Evolutionary conservation across 371 early-diverging fungal species (phyloP).

Genomic region (Umbelopsis sp.): DNA sequence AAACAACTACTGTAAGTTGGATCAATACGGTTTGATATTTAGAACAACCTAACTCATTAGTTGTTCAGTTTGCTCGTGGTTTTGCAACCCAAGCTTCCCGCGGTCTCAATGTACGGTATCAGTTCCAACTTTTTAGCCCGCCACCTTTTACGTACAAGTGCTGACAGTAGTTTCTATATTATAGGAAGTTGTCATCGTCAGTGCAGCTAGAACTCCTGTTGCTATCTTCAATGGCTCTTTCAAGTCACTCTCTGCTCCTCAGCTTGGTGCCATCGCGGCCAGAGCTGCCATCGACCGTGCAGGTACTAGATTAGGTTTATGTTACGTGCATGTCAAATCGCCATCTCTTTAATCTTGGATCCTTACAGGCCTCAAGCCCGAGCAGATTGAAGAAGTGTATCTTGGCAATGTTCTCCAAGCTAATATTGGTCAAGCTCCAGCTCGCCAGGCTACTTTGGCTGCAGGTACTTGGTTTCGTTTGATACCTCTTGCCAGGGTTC

Average conservation of each 20-base stretch:
- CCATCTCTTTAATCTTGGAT: background rate
- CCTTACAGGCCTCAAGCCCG: conserved; percentile 58
- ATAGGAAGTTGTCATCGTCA: conserved; percentile 60
- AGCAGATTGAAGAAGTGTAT: conserved; percentile 84
- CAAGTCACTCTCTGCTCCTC: conserved; percentile 64
- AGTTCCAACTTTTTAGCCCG: background rate
- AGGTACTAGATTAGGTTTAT: conserved; percentile 31
- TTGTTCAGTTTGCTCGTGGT: conserved; percentile 2
- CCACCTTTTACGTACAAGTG: background rate
- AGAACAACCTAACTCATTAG: background rate
- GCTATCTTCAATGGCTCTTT: conserved; percentile 76
- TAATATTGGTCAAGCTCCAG: conserved; percentile 84
- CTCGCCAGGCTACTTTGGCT: conserved; percentile 78
- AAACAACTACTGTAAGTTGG: conserved; percentile 4
- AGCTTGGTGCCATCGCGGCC: conserved; percentile 77
- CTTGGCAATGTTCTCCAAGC: conserved; percentile 91
- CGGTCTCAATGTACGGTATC: conserved; percentile 35
- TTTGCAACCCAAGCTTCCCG: conserved; percentile 27
- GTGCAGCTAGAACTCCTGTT: conserved; percentile 75
- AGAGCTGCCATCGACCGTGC: conserved; percentile 70
- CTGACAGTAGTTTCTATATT: background rate
- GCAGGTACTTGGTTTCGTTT: conserved; percentile 49
- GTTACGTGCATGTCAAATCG: background rate
- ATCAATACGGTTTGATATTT: background rate
- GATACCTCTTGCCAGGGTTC: background rate